These are phyloP conservation scores for Teratosphaeria nubilosa DNA, from an alignment of 2,329 filamentous ascomycete genomes.

Conservation along the genomic window DNA sequence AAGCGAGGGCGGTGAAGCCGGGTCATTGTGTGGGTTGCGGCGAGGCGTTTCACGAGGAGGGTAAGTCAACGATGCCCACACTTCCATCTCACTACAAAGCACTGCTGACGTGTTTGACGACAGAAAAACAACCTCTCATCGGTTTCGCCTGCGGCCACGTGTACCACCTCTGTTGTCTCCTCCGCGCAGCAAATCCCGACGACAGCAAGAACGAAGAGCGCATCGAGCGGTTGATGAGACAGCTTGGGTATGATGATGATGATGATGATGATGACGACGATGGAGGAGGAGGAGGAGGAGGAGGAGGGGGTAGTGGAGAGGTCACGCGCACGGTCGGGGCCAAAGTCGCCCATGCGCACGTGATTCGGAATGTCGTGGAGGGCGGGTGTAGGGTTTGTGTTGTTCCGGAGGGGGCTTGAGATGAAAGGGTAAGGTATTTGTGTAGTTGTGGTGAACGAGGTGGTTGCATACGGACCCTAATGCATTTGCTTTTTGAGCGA, in stretches of 20 bases:
- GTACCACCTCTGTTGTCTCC: slow-evolving; percentile 64
- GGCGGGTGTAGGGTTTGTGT: slow-evolving; percentile 18
- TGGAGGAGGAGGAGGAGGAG: slow-evolving; percentile 21
- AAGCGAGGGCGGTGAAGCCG: slow-evolving; percentile 16
- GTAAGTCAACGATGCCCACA: slow-evolving; percentile 16
- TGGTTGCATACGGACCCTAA: too few relatives aligned
- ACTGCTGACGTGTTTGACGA: background rate
- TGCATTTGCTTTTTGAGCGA: background rate
- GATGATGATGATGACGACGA: background rate
- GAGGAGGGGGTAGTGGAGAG: slow-evolving; percentile 31
- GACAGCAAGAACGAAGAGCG: slow-evolving; percentile 28
- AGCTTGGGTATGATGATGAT: slow-evolving; percentile 28
- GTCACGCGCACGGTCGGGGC: slow-evolving; percentile 59
- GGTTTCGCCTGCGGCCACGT: slow-evolving; percentile 77
- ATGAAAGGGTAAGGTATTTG: background rate
- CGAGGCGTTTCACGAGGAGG: slow-evolving; percentile 28
- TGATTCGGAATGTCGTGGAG: slow-evolving; percentile 59
- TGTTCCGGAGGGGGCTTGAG: slow-evolving; percentile 7
- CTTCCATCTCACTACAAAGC: background rate
- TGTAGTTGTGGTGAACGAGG: background rate
- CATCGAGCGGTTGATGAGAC: slow-evolving; percentile 24
- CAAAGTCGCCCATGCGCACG: slow-evolving; percentile 77
- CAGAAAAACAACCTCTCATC: slow-evolving; percentile 60
- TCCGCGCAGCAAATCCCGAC: slow-evolving; percentile 30
- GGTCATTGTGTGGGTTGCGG: slow-evolving; percentile 32